Evolutionary conservation across 106 monocot genomes (phyloP).

Genomic region (Dendrobium huoshanense): DNA sequence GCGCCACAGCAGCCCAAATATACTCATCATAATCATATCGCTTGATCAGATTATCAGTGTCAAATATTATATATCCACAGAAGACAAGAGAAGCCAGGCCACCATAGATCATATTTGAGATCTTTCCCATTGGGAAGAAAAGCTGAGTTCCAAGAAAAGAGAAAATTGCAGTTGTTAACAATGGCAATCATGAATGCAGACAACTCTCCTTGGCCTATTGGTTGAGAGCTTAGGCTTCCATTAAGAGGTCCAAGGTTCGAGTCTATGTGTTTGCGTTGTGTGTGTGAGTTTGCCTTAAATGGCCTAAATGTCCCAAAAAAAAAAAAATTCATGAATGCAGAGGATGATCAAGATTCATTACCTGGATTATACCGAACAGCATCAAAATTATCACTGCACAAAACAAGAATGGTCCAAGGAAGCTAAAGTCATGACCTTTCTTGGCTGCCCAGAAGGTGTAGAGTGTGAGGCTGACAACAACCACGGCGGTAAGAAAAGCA

Average conservation of each 20-base stretch:
- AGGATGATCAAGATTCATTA: background rate
- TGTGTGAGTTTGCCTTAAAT: no score
- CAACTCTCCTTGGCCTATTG: no score
- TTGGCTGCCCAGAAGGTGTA: conserved; percentile 38
- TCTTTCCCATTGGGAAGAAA: conserved; percentile 21
- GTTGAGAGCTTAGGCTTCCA: no score
- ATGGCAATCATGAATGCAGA: background rate
- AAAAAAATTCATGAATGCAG: no score
- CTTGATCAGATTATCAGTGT: conserved; percentile 52
- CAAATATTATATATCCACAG: conserved; percentile 22
- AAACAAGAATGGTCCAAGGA: conserved; percentile 42
- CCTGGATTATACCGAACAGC: conserved; percentile 34
- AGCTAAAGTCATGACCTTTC: conserved; percentile 41
- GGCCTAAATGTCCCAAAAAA: no score
- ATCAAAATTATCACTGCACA: conserved; percentile 22
- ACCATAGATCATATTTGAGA: conserved; percentile 22
- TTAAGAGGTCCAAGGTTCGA: no score
- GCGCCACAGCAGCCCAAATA: conserved; percentile 21
- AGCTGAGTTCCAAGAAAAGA: conserved; percentile 6
- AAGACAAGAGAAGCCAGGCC: conserved; percentile 16
- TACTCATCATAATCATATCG: conserved; percentile 44
- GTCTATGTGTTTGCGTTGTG: no score
- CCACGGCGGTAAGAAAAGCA: conserved; percentile 29
- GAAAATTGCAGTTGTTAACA: background rate
- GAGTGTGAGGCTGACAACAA: conserved; percentile 33